These are phyloP conservation scores for Ogataea methylovora DNA, from an alignment of 805 yeast genomes.

Conservation along the genomic window DNA sequence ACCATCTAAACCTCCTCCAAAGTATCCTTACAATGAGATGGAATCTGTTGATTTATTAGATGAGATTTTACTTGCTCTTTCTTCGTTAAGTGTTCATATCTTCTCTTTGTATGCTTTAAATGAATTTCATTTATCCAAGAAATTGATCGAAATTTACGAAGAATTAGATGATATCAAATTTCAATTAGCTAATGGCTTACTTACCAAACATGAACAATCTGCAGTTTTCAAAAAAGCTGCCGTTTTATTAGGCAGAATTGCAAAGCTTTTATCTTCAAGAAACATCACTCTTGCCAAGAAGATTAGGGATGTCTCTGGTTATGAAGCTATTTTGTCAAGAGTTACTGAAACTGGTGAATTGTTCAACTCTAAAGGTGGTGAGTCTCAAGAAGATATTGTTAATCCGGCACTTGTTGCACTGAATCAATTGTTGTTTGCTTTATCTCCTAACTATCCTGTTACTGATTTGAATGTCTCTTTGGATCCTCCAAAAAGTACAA, in stretches of 20 bases:
- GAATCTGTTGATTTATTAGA: conserved; percentile 38
- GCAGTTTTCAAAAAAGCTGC: conserved; percentile 45
- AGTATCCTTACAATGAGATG: conserved; percentile 17
- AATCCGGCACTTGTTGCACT: conserved; percentile 55
- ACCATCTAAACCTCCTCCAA: not conserved
- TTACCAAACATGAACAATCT: conserved; percentile 45
- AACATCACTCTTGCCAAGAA: conserved; percentile 18
- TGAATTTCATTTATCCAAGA: conserved; percentile 55
- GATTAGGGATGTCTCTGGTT: conserved; percentile 37
- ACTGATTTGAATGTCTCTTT: conserved; percentile 25
- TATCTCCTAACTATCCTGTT: conserved; percentile 65
- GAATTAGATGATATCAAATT: conserved; percentile 53
- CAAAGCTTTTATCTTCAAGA: conserved; percentile 48
- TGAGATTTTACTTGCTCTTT: conserved; percentile 52
- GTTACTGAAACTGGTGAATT: conserved; percentile 52
- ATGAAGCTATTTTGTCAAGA: conserved; percentile 61
- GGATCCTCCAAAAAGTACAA: conserved; percentile 38
- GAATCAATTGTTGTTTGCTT: conserved; percentile 62
- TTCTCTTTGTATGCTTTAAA: conserved; percentile 66
- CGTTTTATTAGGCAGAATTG: conserved; percentile 44
- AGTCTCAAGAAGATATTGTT: conserved; percentile 15
- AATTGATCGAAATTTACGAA: conserved; percentile 44
- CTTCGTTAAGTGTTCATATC: conserved; percentile 53
- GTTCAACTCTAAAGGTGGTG: conserved; percentile 23
- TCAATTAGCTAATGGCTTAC: conserved; percentile 39